Evolutionary conservation across 805 yeast genomes (phyloP).

Genomic region (Hemisphaericaspora nanyangensis): DNA sequence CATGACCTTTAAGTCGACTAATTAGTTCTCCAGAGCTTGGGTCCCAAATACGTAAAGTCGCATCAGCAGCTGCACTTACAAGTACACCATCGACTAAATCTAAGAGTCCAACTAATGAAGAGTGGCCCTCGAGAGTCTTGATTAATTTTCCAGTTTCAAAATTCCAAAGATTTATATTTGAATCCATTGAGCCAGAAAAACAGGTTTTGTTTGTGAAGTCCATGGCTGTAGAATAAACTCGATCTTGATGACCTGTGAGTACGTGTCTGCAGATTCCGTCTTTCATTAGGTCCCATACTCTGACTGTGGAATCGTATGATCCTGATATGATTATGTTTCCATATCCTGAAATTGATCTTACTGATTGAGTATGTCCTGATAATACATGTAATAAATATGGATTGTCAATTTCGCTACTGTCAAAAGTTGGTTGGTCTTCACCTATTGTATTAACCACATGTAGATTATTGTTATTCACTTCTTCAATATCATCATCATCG

Average conservation of each 20-base stretch:
- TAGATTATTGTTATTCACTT: background rate
- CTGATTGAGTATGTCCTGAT: slow-evolving; percentile 48
- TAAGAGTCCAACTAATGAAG: slow-evolving; percentile 82
- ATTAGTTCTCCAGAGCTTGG: slow-evolving; percentile 67
- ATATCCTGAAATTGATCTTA: slow-evolving; percentile 81
- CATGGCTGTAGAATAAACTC: slow-evolving; percentile 84
- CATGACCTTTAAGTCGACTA: slow-evolving; percentile 74
- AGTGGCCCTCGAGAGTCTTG: slow-evolving; percentile 78
- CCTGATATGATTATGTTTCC: slow-evolving; percentile 85
- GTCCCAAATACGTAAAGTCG: slow-evolving; percentile 90
- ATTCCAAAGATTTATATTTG: slow-evolving; percentile 88
- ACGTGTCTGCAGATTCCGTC: slow-evolving; percentile 70
- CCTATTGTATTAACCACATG: background rate
- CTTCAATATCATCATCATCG: background rate
- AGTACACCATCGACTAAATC: slow-evolving; percentile 71
- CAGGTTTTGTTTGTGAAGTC: slow-evolving; percentile 76
- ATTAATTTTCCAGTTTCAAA: slow-evolving; percentile 68
- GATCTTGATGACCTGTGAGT: slow-evolving; percentile 78
- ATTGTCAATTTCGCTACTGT: slow-evolving; percentile 38
- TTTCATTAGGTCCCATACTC: slow-evolving; percentile 83
- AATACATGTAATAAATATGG: slow-evolving; percentile 69
- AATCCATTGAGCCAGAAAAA: slow-evolving; percentile 88
- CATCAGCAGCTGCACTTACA: slow-evolving; percentile 95
- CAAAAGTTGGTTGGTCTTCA: slow-evolving; percentile 25
- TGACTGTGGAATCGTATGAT: slow-evolving; percentile 81